These are phyloP conservation scores for Calonectria naviculata DNA, from an alignment of 2,329 filamentous ascomycete species.

Conservation along the genomic window DNA sequence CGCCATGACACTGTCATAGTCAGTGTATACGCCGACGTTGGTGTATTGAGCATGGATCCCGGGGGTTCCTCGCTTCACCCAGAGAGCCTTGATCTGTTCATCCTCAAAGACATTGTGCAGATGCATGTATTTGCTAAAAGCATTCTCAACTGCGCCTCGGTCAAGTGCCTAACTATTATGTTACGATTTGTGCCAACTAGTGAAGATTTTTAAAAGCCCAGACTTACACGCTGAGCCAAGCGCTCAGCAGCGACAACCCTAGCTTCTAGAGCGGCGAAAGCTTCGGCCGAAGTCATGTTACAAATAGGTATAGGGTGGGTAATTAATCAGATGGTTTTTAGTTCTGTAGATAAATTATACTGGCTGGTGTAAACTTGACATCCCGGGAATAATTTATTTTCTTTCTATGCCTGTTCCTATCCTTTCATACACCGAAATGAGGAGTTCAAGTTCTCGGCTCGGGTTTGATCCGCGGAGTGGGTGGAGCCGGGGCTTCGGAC, in stretches of 20 bases:
- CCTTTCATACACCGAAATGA: too few species aligned
- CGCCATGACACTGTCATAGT: slow-evolving; percentile 14
- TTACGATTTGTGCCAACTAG: not conserved
- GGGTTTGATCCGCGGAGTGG: too few species aligned
- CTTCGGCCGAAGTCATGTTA: not conserved
- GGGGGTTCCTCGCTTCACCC: slow-evolving; percentile 2
- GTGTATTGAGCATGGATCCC: slow-evolving; percentile 11
- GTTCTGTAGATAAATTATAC: too few species aligned
- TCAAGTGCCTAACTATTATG: not conserved
- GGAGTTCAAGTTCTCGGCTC: too few species aligned
- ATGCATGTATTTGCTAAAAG: slow-evolving; percentile 12
- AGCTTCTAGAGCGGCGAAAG: not conserved
- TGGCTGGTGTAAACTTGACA: not conserved
- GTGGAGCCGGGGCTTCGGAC: not conserved
- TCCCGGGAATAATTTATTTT: too few species aligned
- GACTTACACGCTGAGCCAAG: not conserved
- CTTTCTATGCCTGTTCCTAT: too few species aligned
- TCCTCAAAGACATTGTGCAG: slow-evolving; percentile 12
- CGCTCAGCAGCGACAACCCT: not conserved
- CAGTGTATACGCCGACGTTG: slow-evolving; percentile 10
- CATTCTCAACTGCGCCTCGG: slow-evolving; percentile 11
- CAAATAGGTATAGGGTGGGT: not conserved
- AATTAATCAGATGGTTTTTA: too few species aligned
- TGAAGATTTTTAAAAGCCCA: not conserved
- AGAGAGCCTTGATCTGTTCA: slow-evolving; percentile 10